phyloP scores from a whole-genome alignment of 2,329 filamentous ascomycete genomes.

The Tolypocladium capitatum region DNA sequence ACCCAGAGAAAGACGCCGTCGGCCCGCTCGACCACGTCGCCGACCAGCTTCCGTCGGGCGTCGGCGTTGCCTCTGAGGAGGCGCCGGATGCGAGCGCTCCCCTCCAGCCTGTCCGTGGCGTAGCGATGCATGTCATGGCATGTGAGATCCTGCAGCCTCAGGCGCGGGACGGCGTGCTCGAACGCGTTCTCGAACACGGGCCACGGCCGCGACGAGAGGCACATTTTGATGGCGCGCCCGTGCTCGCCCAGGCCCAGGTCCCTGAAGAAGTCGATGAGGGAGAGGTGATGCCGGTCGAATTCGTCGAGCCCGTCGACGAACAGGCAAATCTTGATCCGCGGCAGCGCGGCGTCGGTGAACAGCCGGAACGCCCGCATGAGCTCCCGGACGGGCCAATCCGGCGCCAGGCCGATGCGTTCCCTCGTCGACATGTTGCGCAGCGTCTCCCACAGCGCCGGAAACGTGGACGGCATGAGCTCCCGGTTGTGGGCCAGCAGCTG shows the following conservation, averaged over 20 bases:
- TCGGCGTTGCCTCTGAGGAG: constrained; percentile 5
- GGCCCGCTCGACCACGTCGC: constrained; percentile 9
- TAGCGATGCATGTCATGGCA: constrained; percentile 14
- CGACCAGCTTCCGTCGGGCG: constrained; percentile 2
- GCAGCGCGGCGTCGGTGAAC: constrained; percentile 10
- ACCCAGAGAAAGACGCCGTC: constrained; percentile 23
- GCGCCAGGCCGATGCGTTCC: constrained; percentile 14
- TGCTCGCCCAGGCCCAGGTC: constrained; percentile 6
- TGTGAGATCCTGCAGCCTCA: constrained; percentile 14
- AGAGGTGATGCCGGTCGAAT: constrained; percentile 16
- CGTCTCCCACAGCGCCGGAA: constrained; percentile 16
- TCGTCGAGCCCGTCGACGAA: constrained; percentile 22
- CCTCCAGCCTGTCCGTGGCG: constrained; percentile 8
- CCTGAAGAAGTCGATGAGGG: constrained; percentile 16
- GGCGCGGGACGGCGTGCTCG: constrained; percentile 10
- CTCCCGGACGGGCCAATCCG: constrained; percentile 18
- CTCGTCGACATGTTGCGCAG: constrained; percentile 15
- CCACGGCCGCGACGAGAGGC: constrained; percentile 20
- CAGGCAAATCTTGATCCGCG: constrained; percentile 11
- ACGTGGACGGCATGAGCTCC: constrained; percentile 10
- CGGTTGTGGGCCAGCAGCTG: constrained; percentile 17
- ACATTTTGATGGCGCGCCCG: constrained; percentile 12
- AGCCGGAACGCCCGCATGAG: constrained; percentile 12
- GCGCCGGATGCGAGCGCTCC: constrained; percentile 1
- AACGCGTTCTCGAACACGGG: constrained; percentile 13